Evolutionary conservation across 257 asterid genomes (phyloP).

Genomic region (Gentiana straminea): DNA sequence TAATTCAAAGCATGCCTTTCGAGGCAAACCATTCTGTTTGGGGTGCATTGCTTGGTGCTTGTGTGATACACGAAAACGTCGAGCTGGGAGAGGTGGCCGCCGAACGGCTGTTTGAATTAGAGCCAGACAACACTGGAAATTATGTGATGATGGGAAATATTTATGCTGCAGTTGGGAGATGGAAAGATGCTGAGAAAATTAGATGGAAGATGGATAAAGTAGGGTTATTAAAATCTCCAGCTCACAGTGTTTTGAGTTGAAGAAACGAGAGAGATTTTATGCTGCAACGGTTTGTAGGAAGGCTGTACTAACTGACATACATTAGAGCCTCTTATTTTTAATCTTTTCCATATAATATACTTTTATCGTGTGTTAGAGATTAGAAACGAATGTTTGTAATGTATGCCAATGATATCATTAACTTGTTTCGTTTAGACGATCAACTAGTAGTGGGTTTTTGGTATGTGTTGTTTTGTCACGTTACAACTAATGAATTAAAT

Average conservation of each 20-base stretch:
- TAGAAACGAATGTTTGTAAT: too few species aligned
- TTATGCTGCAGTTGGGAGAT: conserved; percentile 83
- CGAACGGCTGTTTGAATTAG: conserved; percentile 51
- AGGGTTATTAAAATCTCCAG: conserved; percentile 67
- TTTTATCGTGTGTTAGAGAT: too few species aligned
- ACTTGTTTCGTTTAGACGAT: too few species aligned
- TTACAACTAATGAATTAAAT: too few species aligned
- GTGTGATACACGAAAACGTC: conserved; percentile 70
- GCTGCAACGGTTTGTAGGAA: too few species aligned
- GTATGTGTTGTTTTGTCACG: too few species aligned
- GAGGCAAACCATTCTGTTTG: conserved; percentile 52
- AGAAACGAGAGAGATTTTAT: too few species aligned
- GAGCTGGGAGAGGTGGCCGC: conserved; percentile 85
- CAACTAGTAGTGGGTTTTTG: too few species aligned
- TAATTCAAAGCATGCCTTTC: conserved; percentile 45
- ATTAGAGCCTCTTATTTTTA: too few species aligned
- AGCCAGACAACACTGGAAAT: conserved; percentile 74
- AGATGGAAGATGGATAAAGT: conserved; percentile 42
- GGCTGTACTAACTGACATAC: too few species aligned
- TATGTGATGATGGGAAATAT: conserved; percentile 67
- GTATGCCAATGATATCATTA: too few species aligned
- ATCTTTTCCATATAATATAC: too few species aligned
- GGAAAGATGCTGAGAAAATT: conserved; percentile 73
- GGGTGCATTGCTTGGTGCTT: conserved; percentile 87
- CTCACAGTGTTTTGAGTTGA: conserved; percentile 49